A percentile compares a stretch with the other conserved stretches of the same genome.
Conservation (phyloP, 345 rosid species). For the Corymbia maculata region DNA sequence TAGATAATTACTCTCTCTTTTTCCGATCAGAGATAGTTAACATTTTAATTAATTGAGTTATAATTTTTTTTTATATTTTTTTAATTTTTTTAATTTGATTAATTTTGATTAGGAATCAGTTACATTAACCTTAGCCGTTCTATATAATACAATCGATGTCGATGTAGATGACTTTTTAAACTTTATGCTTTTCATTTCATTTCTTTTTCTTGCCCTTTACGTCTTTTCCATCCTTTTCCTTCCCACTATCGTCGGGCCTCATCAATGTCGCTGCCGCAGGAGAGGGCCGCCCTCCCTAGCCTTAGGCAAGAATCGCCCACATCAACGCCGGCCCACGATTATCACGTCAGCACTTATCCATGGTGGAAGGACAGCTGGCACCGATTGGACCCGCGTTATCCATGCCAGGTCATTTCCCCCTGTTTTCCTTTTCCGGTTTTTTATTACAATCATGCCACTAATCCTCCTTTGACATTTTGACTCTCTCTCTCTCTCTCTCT, state of each 20-base stretch:
- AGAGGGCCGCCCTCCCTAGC: background rate
- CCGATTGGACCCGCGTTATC: background rate
- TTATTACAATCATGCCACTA: background rate
- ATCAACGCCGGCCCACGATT: background rate
- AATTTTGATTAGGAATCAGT: too few relatives aligned
- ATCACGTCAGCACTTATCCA: background rate
- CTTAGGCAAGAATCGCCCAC: background rate
- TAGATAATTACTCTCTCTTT: too few relatives aligned
- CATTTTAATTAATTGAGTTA: background rate
- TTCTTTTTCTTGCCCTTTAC: too few relatives aligned
- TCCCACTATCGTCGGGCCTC: background rate
- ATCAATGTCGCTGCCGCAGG: background rate
- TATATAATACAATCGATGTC: too few relatives aligned
- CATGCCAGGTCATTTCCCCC: background rate
- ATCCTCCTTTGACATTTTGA: background rate
- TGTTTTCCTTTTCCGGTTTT: background rate
- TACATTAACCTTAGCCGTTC: too few relatives aligned
- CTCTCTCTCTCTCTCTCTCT: background rate
- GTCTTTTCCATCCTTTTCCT: too few relatives aligned
- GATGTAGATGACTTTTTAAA: too few relatives aligned
- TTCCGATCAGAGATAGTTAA: too few relatives aligned
- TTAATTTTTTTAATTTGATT: fast-evolving
- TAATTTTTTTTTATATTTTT: fast-evolving
- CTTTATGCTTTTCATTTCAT: too few relatives aligned
- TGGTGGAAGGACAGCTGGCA: background rate